Percentiles rank a stretch among this genome's conserved stretches.
phyloP scores from a whole-genome alignment of 2,329 filamentous ascomycete species.

The Ceratocystiopsis sp. region DNA sequence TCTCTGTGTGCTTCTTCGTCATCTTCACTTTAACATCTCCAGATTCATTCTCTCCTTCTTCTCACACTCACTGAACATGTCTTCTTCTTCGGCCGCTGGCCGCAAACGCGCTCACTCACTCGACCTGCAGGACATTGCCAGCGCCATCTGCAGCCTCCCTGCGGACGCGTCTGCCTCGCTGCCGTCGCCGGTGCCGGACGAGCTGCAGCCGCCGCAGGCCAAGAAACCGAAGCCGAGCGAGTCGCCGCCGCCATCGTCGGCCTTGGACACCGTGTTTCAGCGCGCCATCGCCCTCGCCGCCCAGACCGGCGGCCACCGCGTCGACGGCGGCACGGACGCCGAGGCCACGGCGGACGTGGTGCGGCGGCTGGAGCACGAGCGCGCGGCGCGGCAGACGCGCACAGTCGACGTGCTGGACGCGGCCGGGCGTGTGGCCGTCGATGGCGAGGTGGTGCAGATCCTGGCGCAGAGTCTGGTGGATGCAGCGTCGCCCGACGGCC shows the following conservation, averaged over 20 bases:
- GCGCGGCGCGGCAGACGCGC: neutral
- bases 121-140: conserved; percentile 1
- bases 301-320: neutral
- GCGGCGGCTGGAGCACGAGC: neutral
- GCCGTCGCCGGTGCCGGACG: neutral
- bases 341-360: too few species aligned
- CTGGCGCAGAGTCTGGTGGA: conserved; percentile 5
- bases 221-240: too few species aligned
- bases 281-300: conserved; percentile 1
- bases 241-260: neutral
- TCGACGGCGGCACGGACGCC: neutral
- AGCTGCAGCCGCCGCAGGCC: too few species aligned
- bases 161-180: neutral
- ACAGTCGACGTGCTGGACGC: neutral
- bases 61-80: too few species aligned
- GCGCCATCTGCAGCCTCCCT: conserved; percentile 1
- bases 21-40: neutral
- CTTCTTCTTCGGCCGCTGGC: neutral
- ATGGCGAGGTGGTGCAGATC: neutral
- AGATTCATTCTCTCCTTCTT: neutral
- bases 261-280: neutral
- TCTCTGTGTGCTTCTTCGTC: neutral
- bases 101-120: neutral
- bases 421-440: neutral
- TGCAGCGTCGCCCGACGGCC: neutral